These are phyloP conservation scores for Silene noctiflora DNA, from an alignment of 179 eudicot genomes.

Conservation along the genomic window DNA sequence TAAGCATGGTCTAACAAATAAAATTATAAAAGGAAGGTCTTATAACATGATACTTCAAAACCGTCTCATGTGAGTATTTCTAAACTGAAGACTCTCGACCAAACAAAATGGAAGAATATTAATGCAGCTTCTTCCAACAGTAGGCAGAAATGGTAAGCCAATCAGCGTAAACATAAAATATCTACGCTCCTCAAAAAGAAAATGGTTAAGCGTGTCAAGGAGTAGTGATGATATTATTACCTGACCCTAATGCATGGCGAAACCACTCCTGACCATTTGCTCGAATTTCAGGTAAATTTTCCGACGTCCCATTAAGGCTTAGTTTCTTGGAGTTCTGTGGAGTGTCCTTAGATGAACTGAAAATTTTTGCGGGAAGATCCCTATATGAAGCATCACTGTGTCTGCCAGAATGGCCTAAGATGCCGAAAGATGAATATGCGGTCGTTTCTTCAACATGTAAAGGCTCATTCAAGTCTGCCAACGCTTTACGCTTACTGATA, in stretches of 20 bases:
- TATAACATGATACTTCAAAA: no score
- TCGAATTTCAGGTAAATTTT: conserved; percentile 28
- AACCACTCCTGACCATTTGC: conserved; percentile 42
- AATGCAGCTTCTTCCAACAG: no score
- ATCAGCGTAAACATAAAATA: no score
- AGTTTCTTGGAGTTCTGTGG: conserved; percentile 33
- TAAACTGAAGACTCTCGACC: no score
- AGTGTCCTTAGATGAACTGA: conserved; percentile 37
- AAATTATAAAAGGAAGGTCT: no score
- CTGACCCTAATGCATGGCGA: conserved; percentile 46
- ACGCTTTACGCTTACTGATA: conserved; percentile 35
- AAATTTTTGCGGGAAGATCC: conserved; percentile 32
- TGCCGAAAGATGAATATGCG: conserved; percentile 34
- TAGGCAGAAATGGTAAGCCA: no score
- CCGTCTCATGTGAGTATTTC: no score
- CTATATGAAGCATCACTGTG: conserved; percentile 33
- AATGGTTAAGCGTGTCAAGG: not conserved
- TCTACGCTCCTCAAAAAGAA: no score
- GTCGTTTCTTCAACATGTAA: conserved; percentile 47
- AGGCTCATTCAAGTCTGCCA: conserved; percentile 88
- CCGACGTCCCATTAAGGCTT: conserved; percentile 30
- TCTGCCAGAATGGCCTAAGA: conserved; percentile 27
- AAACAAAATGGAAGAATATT: no score
- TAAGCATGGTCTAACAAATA: no score
- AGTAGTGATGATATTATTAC: conserved; percentile 27